Conservation (phyloP, 2,329 filamentous ascomycete species). For the Talaromyces funiculosus region DNA sequence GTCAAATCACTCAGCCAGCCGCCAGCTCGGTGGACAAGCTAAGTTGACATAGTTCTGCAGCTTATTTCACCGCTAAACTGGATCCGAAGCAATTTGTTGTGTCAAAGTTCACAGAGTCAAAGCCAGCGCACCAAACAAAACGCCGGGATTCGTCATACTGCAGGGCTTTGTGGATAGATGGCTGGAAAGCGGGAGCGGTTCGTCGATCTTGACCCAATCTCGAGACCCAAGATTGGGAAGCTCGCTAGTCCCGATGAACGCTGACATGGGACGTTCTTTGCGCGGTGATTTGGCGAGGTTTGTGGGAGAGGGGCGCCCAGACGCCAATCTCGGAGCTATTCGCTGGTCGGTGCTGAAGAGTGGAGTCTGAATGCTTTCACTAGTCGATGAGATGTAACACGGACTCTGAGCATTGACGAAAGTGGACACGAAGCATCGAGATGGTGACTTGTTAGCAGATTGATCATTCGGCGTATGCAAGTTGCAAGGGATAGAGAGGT, state of each 20-base stretch:
- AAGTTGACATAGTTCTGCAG: constrained; percentile 8
- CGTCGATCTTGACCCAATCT: constrained; percentile 10
- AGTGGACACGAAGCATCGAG: background rate
- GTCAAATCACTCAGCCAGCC: constrained; percentile 5
- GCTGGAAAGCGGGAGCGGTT: constrained; percentile 9
- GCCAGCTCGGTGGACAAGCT: background rate
- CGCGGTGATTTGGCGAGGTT: constrained; percentile 2
- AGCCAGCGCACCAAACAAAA: background rate
- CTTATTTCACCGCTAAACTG: constrained; percentile 11
- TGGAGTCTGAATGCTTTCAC: background rate
- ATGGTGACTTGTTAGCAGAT: background rate
- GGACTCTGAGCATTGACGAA: background rate
- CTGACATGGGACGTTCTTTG: background rate
- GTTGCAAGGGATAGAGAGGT: background rate
- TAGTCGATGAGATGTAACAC: background rate
- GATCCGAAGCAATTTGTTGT: background rate
- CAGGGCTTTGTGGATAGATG: background rate
- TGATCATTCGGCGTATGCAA: background rate
- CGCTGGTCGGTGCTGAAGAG: background rate
- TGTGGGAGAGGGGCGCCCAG: background rate
- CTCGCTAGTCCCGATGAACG: background rate
- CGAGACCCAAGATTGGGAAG: constrained; percentile 10
- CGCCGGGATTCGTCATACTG: constrained; percentile 1
- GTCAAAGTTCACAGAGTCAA: background rate
- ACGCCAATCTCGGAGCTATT: constrained; percentile 3